Evolutionary conservation across 2,329 filamentous ascomycete species (phyloP).

Genomic region (Nemania bipapillata): DNA sequence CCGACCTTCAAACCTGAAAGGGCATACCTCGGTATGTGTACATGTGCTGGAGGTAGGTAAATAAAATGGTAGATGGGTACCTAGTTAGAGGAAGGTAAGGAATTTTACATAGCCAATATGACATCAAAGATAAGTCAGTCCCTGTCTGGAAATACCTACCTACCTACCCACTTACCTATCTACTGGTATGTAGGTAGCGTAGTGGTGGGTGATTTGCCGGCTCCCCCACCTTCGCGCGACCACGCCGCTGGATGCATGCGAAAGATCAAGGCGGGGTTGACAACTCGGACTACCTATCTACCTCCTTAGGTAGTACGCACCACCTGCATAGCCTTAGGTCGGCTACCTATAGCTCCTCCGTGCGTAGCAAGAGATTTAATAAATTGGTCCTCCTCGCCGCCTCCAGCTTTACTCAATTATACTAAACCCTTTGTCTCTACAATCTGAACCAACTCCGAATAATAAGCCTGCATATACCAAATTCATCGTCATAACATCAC

Average conservation of each 20-base stretch:
- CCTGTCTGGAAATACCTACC: not conserved
- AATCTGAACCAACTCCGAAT: not conserved
- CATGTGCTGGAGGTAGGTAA: too few relatives aligned
- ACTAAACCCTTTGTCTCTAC: not conserved
- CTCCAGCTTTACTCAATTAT: not conserved
- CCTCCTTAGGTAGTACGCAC: not conserved
- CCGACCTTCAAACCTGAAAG: too few relatives aligned
- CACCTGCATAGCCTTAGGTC: not conserved
- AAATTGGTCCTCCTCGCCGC: slow-evolving; percentile 27
- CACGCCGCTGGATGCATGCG: slow-evolving; percentile 26
- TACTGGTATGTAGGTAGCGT: not conserved
- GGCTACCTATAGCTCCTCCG: slow-evolving; percentile 11
- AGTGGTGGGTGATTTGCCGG: slow-evolving; percentile 32
- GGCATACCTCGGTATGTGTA: too few relatives aligned
- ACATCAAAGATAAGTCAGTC: slow-evolving; percentile 7
- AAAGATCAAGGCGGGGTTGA: slow-evolving; percentile 38
- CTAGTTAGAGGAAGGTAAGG: too few relatives aligned
- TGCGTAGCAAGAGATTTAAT: slow-evolving; percentile 8
- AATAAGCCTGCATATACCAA: slow-evolving; percentile 3
- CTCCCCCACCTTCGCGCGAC: slow-evolving; percentile 36
- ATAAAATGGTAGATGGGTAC: too few relatives aligned
- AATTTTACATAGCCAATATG: not conserved
- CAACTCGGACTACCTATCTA: not conserved
- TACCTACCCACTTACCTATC: not conserved
- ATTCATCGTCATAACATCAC: slow-evolving; percentile 16